A percentile compares a stretch with the other conserved stretches of the same genome.
Conservation (phyloP, 1,284 basidiomycete species). For the Rhodotorula sp. region DNA sequence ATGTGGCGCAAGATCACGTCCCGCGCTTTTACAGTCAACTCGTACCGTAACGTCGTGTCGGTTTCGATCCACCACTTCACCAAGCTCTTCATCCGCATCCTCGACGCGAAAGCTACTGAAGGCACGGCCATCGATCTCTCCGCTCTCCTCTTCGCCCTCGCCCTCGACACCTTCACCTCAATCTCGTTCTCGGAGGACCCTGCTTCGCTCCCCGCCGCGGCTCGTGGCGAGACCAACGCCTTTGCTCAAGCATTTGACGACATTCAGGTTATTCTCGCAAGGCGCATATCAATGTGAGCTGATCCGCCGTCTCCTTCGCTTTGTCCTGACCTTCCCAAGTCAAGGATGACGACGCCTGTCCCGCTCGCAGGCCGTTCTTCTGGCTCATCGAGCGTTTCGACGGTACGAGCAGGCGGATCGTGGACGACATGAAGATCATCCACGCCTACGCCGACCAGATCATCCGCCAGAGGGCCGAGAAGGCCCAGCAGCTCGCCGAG, state of each 20-base stretch:
- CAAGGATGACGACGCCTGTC: neutral
- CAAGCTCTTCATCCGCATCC: slow-evolving; percentile 41
- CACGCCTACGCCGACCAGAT: slow-evolving; percentile 42
- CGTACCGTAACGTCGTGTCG: slow-evolving; percentile 24
- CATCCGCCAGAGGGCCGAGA: slow-evolving; percentile 37
- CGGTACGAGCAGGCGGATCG: slow-evolving; percentile 36
- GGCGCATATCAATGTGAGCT: slow-evolving; percentile 13
- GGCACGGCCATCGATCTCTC: slow-evolving; percentile 22
- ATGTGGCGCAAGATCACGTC: slow-evolving; percentile 39
- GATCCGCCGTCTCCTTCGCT: neutral
- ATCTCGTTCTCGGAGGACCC: slow-evolving; percentile 16
- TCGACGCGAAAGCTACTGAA: slow-evolving; percentile 24
- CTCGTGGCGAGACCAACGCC: slow-evolving; percentile 38
- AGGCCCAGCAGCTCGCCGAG: neutral
- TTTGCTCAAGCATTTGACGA: slow-evolving; percentile 47
- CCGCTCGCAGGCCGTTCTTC: slow-evolving; percentile 11
- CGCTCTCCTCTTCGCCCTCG: slow-evolving; percentile 19
- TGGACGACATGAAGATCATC: slow-evolving; percentile 34
- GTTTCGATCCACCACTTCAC: slow-evolving; percentile 36
- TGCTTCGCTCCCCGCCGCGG: slow-evolving; percentile 25
- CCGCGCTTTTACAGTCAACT: slow-evolving; percentile 16
- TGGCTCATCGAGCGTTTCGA: slow-evolving; percentile 40
- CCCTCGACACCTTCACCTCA: slow-evolving; percentile 23
- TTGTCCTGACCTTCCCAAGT: neutral
- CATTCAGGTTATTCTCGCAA: slow-evolving; percentile 43